phyloP scores from a whole-genome alignment of 495 filamentous ascomycete species.

The Aspergillus olivimuriae region DNA sequence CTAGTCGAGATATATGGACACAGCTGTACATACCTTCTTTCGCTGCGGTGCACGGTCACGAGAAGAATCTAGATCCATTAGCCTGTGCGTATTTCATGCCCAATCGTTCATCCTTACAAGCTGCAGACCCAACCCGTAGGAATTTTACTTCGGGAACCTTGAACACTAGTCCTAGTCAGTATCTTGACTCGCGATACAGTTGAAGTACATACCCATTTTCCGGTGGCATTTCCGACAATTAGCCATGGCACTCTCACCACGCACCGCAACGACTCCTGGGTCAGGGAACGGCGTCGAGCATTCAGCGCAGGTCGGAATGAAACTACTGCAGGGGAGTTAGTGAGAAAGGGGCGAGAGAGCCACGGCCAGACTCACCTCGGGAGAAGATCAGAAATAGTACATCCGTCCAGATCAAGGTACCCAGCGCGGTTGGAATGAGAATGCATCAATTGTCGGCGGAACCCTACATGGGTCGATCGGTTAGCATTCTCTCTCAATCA shows the following conservation, averaged over 20 bases:
- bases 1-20: background rate
- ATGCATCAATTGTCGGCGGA: slow-evolving; percentile 72
- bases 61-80: slow-evolving; percentile 16
- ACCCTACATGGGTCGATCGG: no score
- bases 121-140: slow-evolving; percentile 57
- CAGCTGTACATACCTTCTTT: slow-evolving; percentile 39
- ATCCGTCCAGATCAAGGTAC: slow-evolving; percentile 76
- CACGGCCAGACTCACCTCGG: slow-evolving; percentile 50
- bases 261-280: slow-evolving; percentile 62
- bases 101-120: slow-evolving; percentile 22
- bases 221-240: slow-evolving; percentile 77
- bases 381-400: slow-evolving; percentile 71
- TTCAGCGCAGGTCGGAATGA: slow-evolving; percentile 73
- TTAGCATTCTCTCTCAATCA: background rate
- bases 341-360: slow-evolving; percentile 2
- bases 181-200: background rate
- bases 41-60: slow-evolving; percentile 41
- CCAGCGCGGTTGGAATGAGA: slow-evolving; percentile 68
- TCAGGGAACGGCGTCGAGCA: slow-evolving; percentile 65
- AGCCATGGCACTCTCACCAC: slow-evolving; percentile 69
- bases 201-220: slow-evolving; percentile 57
- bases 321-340: slow-evolving; percentile 46
- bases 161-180: slow-evolving; percentile 40
- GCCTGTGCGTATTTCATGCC: no score
- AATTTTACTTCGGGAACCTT: slow-evolving; percentile 77